phyloP scores from a whole-genome alignment of 1,284 basidiomycete genomes.

The Irpex rosettiformis region DNA sequence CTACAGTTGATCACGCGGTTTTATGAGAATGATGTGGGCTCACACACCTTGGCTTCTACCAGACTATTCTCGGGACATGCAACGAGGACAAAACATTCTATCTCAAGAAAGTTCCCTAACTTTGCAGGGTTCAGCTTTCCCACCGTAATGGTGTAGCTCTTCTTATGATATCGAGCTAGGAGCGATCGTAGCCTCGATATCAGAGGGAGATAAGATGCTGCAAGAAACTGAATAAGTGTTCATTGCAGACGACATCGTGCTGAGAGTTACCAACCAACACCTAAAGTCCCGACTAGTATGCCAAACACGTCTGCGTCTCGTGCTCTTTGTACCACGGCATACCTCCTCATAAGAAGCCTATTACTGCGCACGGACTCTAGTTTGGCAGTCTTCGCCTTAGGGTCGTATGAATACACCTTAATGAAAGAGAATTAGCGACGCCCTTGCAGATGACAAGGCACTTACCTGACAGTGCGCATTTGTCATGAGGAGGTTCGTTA shows the following conservation, averaged over 20 bases:
- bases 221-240: neutral
- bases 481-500: slow-evolving; percentile 88
- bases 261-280: slow-evolving; percentile 60
- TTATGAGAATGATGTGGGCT: neutral
- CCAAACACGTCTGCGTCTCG: slow-evolving; percentile 93
- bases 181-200: slow-evolving; percentile 73
- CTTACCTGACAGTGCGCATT: slow-evolving; percentile 47
- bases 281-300: slow-evolving; percentile 92
- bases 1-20: neutral
- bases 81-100: slow-evolving; percentile 94
- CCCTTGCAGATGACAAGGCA: neutral
- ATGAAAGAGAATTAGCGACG: neutral
- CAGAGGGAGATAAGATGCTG: slow-evolving; percentile 80
- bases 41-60: slow-evolving; percentile 76
- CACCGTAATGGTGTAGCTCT: slow-evolving; percentile 93
- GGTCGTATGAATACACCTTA: slow-evolving; percentile 79
- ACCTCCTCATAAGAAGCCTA: slow-evolving; percentile 87
- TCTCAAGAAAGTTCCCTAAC: slow-evolving; percentile 93
- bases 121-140: slow-evolving; percentile 96
- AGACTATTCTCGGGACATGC: slow-evolving; percentile 94
- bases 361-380: slow-evolving; percentile 72
- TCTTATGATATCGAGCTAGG: slow-evolving; percentile 69
- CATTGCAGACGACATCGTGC: neutral
- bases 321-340: slow-evolving; percentile 85
- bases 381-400: slow-evolving; percentile 42